phyloP scores from a whole-genome alignment of 768 basidiomycete species.

The Boletus barrowsii region DNA sequence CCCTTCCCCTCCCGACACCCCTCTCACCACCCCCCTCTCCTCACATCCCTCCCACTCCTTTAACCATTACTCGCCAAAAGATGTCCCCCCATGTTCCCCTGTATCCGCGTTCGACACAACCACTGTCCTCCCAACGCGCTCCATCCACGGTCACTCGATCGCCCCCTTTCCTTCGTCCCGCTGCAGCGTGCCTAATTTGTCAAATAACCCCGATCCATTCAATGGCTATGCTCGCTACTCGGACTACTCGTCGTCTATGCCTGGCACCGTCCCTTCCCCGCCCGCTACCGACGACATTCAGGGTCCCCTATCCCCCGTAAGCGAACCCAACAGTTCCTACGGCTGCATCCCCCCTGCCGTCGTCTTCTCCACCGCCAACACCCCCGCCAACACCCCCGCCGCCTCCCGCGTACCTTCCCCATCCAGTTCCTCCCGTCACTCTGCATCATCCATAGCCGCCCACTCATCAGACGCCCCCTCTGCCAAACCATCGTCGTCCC shows the following conservation, averaged over 20 bases:
- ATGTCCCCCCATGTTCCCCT: conserved; percentile 30
- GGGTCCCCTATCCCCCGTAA: conserved; percentile 26
- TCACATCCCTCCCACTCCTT: conserved; percentile 33
- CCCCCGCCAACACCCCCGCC: conserved; percentile 47
- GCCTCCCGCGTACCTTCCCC: conserved; percentile 41
- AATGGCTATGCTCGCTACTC: conserved; percentile 66
- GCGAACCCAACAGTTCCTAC: conserved; percentile 32
- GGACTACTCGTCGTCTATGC: conserved; percentile 63
- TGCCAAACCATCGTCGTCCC: conserved; percentile 27
- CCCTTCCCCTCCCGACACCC: conserved; percentile 42
- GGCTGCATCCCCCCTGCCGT: conserved; percentile 66
- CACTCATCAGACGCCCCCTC: conserved; percentile 25
- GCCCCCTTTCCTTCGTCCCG: conserved; percentile 31
- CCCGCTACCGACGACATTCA: conserved; percentile 31
- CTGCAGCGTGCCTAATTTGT: conserved; percentile 26
- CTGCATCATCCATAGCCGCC: neutral
- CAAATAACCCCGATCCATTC: conserved; percentile 52
- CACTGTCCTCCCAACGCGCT: conserved; percentile 49
- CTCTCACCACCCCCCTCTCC: conserved; percentile 41
- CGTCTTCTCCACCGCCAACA: conserved; percentile 49
- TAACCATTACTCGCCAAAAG: conserved; percentile 30
- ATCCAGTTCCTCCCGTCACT: conserved; percentile 21
- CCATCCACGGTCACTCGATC: conserved; percentile 38
- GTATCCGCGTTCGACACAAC: conserved; percentile 52
- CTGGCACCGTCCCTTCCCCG: conserved; percentile 46